Conservation (phyloP, 2,329 filamentous ascomycete species). For the Sphaerulina populicola region DNA sequence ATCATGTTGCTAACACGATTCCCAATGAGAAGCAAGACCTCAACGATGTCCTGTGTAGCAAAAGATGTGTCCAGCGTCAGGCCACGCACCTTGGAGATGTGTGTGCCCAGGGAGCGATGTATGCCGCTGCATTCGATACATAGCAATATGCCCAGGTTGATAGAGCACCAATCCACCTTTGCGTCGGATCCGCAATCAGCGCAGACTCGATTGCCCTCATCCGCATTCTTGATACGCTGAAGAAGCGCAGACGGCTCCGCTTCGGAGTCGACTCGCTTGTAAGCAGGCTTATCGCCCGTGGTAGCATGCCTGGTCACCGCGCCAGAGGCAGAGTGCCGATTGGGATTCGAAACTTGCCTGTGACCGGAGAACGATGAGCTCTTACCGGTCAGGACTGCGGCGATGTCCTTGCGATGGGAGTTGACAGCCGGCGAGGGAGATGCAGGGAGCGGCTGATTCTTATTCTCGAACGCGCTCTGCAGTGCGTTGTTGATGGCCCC, state of each 20-base stretch:
- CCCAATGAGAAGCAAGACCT: constrained; percentile 80
- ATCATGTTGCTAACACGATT: constrained; percentile 95
- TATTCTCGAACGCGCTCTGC: constrained; percentile 87
- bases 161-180: constrained; percentile 98
- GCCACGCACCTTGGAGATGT: constrained; percentile 95
- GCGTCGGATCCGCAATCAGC: constrained; percentile 85
- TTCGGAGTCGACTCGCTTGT: constrained; percentile 62
- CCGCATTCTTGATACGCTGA: constrained; percentile 76
- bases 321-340: constrained; percentile 37
- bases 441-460: constrained; percentile 39
- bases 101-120: constrained; percentile 88
- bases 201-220: constrained; percentile 88
- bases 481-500: constrained; percentile 91
- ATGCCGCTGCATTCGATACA: constrained; percentile 98
- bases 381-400: constrained; percentile 87
- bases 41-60: constrained; percentile 94
- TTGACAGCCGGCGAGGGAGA: constrained; percentile 40
- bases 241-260: constrained; percentile 72
- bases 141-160: constrained; percentile 90
- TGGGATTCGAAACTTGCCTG: constrained; percentile 39
- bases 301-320: constrained; percentile 77
- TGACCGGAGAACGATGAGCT: constrained; percentile 62
- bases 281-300: constrained; percentile 75
- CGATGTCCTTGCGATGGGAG: constrained; percentile 73
- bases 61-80: constrained; percentile 91